Evolutionary conservation across 345 rosid genomes (phyloP).

Genomic region (Brassica rapa): DNA sequence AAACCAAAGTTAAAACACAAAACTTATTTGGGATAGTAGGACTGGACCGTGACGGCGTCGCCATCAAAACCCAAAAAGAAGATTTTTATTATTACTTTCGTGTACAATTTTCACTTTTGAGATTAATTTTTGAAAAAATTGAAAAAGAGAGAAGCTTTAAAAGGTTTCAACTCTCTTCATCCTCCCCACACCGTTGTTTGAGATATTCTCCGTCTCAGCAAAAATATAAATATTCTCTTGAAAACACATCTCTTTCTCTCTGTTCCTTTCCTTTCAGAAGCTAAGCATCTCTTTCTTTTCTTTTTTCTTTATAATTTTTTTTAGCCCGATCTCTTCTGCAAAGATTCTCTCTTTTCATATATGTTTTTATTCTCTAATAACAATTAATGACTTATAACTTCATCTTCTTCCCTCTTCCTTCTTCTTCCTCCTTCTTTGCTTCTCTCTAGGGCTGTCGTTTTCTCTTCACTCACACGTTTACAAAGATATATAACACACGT

Average conservation of each 20-base stretch:
- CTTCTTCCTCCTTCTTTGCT: constrained; percentile 35
- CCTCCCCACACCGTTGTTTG: constrained; percentile 42
- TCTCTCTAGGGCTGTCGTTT: constrained; percentile 45
- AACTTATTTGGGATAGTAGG: not conserved
- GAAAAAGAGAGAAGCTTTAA: constrained; percentile 27
- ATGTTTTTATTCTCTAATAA: constrained; percentile 31
- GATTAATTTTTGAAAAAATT: not conserved
- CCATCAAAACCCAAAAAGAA: constrained; percentile 35
- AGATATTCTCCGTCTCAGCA: constrained; percentile 54
- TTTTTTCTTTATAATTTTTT: constrained; percentile 34
- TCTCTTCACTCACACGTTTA: constrained; percentile 41
- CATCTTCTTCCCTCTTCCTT: constrained; percentile 27
- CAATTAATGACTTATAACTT: constrained; percentile 28
- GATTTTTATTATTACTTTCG: constrained; percentile 6
- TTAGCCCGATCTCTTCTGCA: constrained; percentile 43
- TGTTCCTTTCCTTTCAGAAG: constrained; percentile 68
- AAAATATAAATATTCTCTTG: constrained; percentile 37
- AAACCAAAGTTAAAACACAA: not conserved
- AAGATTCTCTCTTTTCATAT: constrained; percentile 50
- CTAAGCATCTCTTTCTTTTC: constrained; percentile 63
- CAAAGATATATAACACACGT: constrained; percentile 29
- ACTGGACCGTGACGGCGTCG: constrained; percentile 22
- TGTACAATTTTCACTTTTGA: constrained; percentile 30
- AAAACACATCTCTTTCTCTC: constrained; percentile 39
- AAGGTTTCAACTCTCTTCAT: constrained; percentile 34